phyloP scores from a whole-genome alignment of 345 rosid genomes.

The Euphorbia peplus region DNA sequence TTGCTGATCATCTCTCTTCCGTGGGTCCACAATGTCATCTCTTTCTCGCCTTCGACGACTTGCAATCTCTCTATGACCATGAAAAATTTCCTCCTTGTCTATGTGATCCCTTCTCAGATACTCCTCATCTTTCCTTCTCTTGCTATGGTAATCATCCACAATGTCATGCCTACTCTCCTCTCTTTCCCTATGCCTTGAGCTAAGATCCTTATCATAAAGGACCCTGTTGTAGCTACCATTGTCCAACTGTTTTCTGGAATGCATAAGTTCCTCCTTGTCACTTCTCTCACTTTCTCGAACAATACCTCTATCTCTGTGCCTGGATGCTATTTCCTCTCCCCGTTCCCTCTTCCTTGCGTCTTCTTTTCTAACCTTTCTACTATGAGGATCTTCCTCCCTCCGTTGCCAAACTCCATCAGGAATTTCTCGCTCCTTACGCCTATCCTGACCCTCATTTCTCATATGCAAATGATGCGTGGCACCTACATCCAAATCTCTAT shows the following conservation, averaged over 20 bases:
- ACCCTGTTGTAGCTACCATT: slow-evolving; percentile 59
- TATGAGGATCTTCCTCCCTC: slow-evolving; percentile 56
- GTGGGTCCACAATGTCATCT: slow-evolving; percentile 61
- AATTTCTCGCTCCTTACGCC: slow-evolving; percentile 65
- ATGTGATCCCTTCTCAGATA: slow-evolving; percentile 50
- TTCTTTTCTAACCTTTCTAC: slow-evolving; percentile 60
- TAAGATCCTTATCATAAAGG: slow-evolving; percentile 53
- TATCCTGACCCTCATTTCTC: slow-evolving; percentile 58
- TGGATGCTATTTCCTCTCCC: slow-evolving; percentile 63
- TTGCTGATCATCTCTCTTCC: slow-evolving; percentile 75
- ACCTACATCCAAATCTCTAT: slow-evolving; percentile 53
- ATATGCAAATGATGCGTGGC: slow-evolving; percentile 33
- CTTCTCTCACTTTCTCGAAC: slow-evolving; percentile 59
- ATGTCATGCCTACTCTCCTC: slow-evolving; percentile 54
- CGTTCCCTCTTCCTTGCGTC: slow-evolving; percentile 69
- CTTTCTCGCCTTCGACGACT: slow-evolving; percentile 75
- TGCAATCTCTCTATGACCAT: slow-evolving; percentile 56
- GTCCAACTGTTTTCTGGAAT: slow-evolving; percentile 65
- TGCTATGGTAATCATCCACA: slow-evolving; percentile 60
- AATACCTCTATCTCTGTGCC: slow-evolving; percentile 68
- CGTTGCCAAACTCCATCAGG: slow-evolving; percentile 55
- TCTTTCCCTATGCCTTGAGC: slow-evolving; percentile 52
- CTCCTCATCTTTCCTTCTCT: slow-evolving; percentile 80
- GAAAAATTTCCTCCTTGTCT: slow-evolving; percentile 60
- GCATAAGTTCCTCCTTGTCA: slow-evolving; percentile 60